Evolutionary conservation across 108 stramenopile species (phyloP), one percentile per base, ranked within the genome.

Genomic region (Chaetoceros tenuissimus): DNA sequence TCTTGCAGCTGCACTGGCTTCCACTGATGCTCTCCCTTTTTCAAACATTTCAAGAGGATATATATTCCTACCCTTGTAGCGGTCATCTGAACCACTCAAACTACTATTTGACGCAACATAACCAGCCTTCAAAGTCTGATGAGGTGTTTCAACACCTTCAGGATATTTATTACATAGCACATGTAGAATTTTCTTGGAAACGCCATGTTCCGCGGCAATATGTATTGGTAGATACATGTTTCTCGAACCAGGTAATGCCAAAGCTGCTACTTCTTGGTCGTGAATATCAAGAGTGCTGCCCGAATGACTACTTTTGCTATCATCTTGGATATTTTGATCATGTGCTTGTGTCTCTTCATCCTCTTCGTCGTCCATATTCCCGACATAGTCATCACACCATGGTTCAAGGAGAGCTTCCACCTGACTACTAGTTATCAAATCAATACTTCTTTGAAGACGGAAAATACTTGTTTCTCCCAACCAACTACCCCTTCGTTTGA

Each of bases 201-300:
- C 67, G 13, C 72, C 72, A 43, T 73, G 59, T 13, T 68, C 24
- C 0, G 72, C 72, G 19, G 67, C 72, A 28, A 73, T 68, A 29
- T 73, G 72, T 17, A 73, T 30, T 13, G 72, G 72, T 13, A 73
- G 34, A n/a, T n/a, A n/a, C n/a, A n/a, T n/a, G n/a, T n/a, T n/a
- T n/a, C n/a, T n/a, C n/a, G n/a, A n/a, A n/a, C n/a, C n/a, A n/a
- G n/a, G n/a, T n/a, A n/a, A n/a, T n/a, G n/a, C n/a, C n/a, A n/a
- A n/a, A n/a, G n/a, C n/a, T n/a, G n/a, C n/a, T n/a, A n/a, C n/a
- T n/a, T n/a, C n/a, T n/a, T n/a, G n/a, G n/a, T n/a, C n/a, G n/a
- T n/a, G n/a, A n/a, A n/a, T n/a, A n/a, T n/a, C n/a, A n/a, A n/a
- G n/a, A n/a, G n/a, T n/a, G n/a, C n/a, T n/a, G n/a, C n/a, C n/a